Percentiles rank a stretch among this genome's conserved stretches.
phyloP scores from a whole-genome alignment of 1,139 yeast species.

The Saccharomyces hybrid region DNA sequence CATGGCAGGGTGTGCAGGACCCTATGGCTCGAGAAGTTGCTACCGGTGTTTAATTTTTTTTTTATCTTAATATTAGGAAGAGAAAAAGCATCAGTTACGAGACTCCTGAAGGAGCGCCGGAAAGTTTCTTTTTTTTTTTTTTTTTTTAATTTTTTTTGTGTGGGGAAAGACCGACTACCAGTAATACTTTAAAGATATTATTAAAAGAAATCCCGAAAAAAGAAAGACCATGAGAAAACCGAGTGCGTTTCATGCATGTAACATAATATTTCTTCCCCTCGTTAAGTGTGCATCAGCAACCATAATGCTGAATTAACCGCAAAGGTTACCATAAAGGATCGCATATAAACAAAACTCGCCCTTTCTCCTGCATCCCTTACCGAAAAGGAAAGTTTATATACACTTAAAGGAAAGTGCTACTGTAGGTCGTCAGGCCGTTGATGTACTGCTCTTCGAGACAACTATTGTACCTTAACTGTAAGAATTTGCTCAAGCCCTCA shows the following conservation, averaged over 20 bases:
- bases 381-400: too few species aligned
- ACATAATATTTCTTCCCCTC: neutral
- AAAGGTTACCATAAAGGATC: neutral
- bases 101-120: neutral
- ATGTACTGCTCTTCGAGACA: neutral
- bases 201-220: neutral
- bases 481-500: neutral
- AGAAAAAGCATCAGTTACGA: neutral
- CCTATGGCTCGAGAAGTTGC: neutral
- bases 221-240: neutral
- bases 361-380: neutral
- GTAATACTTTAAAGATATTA: too few species aligned
- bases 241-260: neutral
- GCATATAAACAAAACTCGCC: neutral
- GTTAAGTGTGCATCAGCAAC: neutral
- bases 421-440: neutral
- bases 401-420: neutral
- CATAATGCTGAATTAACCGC: neutral
- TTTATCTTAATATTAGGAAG: neutral
- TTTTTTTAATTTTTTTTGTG: neutral
- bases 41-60: neutral
- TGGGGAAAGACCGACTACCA: neutral
- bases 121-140: too few species aligned
- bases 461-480: neutral
- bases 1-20: neutral